Evolutionary conservation across 108 stramenopile species (phyloP).

Genomic region (Cyclotella sp.): DNA sequence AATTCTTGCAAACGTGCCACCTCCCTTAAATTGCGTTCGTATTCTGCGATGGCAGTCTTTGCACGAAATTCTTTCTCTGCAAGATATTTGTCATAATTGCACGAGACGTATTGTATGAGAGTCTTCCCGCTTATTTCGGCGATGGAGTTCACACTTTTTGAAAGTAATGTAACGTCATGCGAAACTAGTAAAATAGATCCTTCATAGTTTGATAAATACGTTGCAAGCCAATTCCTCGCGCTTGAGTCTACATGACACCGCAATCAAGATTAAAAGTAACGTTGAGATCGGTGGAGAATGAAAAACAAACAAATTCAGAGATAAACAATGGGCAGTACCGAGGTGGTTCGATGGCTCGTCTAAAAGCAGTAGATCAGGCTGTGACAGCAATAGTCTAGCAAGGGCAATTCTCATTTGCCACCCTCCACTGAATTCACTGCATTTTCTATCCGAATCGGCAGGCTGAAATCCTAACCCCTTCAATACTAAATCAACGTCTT

Average conservation of each 20-base stretch:
- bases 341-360: constrained; percentile 93
- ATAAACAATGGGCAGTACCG: background rate
- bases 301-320: no score
- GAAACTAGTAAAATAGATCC: constrained; percentile 87
- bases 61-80: constrained; percentile 80
- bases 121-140: constrained; percentile 81
- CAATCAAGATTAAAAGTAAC: no score
- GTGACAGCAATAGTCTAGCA: constrained; percentile 83
- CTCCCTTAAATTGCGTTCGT: constrained; percentile 85
- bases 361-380: constrained; percentile 80
- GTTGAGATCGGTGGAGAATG: no score
- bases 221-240: constrained; percentile 85
- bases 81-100: constrained; percentile 79
- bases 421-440: constrained; percentile 90
- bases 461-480: constrained; percentile 88
- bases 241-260: constrained; percentile 37
- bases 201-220: constrained; percentile 79
- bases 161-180: constrained; percentile 85
- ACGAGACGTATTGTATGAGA: constrained; percentile 67
- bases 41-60: constrained; percentile 76
- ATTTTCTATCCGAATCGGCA: constrained; percentile 74
- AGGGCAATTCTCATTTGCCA: constrained; percentile 96
- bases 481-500: constrained; percentile 80
- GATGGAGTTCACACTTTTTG: constrained; percentile 80
- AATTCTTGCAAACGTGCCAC: constrained; percentile 87